phyloP scores from a whole-genome alignment of 768 basidiomycete species.

The Cytidiella melzeri region DNA sequence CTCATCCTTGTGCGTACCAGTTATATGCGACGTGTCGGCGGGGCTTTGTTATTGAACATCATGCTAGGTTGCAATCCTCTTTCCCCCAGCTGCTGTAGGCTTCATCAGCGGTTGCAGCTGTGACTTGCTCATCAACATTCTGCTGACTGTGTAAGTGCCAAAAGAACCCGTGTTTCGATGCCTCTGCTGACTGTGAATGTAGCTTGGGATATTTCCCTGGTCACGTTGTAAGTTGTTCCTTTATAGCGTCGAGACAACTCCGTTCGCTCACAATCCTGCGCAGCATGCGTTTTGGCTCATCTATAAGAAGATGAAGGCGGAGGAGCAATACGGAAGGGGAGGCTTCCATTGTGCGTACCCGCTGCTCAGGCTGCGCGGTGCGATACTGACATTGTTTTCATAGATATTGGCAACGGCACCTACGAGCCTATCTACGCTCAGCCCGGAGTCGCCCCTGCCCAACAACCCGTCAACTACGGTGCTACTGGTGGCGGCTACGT shows the following conservation, averaged over 20 bases:
- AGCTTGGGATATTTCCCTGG: slow-evolving; percentile 79
- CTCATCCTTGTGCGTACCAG: slow-evolving; percentile 65
- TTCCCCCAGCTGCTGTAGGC: slow-evolving; percentile 74
- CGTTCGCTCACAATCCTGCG: neutral
- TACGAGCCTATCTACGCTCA: slow-evolving; percentile 24
- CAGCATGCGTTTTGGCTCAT: slow-evolving; percentile 88
- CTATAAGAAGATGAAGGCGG: slow-evolving; percentile 85
- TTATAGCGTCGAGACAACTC: neutral
- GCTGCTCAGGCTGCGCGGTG: neutral
- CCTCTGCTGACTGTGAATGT: slow-evolving; percentile 4
- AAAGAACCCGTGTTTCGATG: no score
- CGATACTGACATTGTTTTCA: neutral
- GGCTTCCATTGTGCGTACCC: slow-evolving; percentile 65
- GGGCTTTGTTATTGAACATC: neutral
- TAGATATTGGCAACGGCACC: slow-evolving; percentile 27
- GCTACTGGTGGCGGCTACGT: slow-evolving; percentile 23
- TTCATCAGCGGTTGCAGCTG: slow-evolving; percentile 81
- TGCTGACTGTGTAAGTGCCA: slow-evolving; percentile 75
- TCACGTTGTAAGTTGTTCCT: slow-evolving; percentile 33
- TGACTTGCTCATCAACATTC: slow-evolving; percentile 81
- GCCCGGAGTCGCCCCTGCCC: slow-evolving; percentile 11
- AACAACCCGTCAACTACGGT: slow-evolving; percentile 22
- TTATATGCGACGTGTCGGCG: neutral
- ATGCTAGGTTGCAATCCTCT: slow-evolving; percentile 64
- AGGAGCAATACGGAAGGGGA: slow-evolving; percentile 72